Base-by-base conservation (phyloP, 2,329 filamentous ascomycete genomes). In the Cadophora sp. region DNA sequence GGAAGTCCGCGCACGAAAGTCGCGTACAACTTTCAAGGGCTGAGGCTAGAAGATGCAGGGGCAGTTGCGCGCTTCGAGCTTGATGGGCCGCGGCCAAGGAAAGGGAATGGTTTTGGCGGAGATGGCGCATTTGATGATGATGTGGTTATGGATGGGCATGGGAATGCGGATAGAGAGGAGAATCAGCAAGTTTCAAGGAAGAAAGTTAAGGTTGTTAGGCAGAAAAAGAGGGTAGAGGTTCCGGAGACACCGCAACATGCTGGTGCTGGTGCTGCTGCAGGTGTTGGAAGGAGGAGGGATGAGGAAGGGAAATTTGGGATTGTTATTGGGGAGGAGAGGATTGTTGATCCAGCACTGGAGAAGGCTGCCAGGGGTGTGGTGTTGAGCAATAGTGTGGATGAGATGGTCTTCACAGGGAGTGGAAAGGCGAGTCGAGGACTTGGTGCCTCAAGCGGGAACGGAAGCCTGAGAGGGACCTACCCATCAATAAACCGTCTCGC, bases 1-100 rank as follows among this genome's bases (percentile, higher is more conserved):
- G 70, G 71, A 1, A 76, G 74, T 64, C 76, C 76, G 22, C 70
- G 76, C 9, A 74, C 76, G 24, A 77, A 74, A 64, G 76, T 78
- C 4, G 74, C 76, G 24, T 73, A 76, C 61, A 71, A 74, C 48
- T 76, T 78, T 40, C 73, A 77, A 67, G 75, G 71, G 9, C 64
- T 78, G 34, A 71, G 74, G n/a, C 59, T 78, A 12, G 71, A 71
- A 60, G 71, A 73, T 53, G 66, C 64, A 11, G 65, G 65, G 1
- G 64, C 62, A 6, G 66, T 74, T 14, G 71, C 64, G 26, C 73
- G 70, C 37, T 66, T 77, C 12, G 67, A 74, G 55, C 62, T 76
- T n/a, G 62, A 68, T 56, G 53, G n/a, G 6, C 59, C 53, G 31
- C 27, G 22, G 27, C 34, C 24, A 26, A 50, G n/a, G 16, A 62